Conservation (phyloP, 2,329 filamentous ascomycete species). For the Alternaria gaisen region DNA sequence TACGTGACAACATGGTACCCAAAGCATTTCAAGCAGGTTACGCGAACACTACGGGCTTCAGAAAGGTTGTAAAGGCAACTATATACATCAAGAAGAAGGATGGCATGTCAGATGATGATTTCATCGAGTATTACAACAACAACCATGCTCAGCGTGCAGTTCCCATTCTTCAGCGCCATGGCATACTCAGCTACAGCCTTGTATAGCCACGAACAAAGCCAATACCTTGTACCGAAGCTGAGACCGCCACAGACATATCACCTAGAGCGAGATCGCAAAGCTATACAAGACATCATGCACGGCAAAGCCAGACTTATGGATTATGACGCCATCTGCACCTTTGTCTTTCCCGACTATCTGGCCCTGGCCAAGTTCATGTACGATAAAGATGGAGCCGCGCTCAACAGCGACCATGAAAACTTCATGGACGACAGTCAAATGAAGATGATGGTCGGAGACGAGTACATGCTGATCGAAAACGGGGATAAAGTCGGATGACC, state of each 20-base stretch:
- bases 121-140: slow-evolving; percentile 58
- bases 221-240: slow-evolving; percentile 5
- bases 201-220: slow-evolving; percentile 37
- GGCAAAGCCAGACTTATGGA: slow-evolving; percentile 55
- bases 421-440: slow-evolving; percentile 53
- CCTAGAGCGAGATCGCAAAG: slow-evolving; percentile 53
- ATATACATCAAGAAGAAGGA: slow-evolving; percentile 59
- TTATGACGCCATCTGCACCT: slow-evolving; percentile 60
- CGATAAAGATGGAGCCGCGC: slow-evolving; percentile 55
- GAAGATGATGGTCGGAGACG: slow-evolving; percentile 59
- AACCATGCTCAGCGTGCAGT: slow-evolving; percentile 56
- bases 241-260: slow-evolving; percentile 53
- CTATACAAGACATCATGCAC: slow-evolving; percentile 57
- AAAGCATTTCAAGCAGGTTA: slow-evolving; percentile 59
- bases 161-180: slow-evolving; percentile 55
- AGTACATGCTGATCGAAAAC: slow-evolving; percentile 53
- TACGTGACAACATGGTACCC: slow-evolving; percentile 49
- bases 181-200: slow-evolving; percentile 57
- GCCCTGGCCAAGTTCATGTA: slow-evolving; percentile 58
- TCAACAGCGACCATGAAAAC: slow-evolving; percentile 49
- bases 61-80: slow-evolving; percentile 58
- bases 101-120: slow-evolving; percentile 55
- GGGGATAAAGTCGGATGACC: slow-evolving; percentile 13
- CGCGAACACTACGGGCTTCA: slow-evolving; percentile 55
- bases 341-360: slow-evolving; percentile 58